These are phyloP conservation scores for Anisodus tanguticus DNA, from an alignment of 257 asterid genomes.

Conservation along the genomic window DNA sequence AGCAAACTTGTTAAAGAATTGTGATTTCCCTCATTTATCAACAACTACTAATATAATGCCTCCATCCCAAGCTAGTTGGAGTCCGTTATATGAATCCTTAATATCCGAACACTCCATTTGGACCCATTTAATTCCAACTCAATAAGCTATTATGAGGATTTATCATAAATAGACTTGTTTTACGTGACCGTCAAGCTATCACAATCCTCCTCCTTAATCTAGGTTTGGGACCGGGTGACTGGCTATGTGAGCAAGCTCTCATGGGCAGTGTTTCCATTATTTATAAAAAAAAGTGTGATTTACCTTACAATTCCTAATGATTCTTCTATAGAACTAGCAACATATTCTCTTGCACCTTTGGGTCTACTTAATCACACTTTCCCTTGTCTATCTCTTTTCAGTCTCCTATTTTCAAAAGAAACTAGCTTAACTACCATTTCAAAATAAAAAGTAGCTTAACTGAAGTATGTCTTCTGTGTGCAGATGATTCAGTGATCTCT, in stretches of 20 bases:
- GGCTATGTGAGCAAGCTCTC: background rate
- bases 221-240: background rate
- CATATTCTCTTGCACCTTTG: too few relatives aligned
- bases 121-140: background rate
- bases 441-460: background rate
- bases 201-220: background rate
- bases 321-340: too few relatives aligned
- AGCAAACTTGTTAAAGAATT: background rate
- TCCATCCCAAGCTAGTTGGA: background rate
- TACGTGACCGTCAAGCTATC: background rate
- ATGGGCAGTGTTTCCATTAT: background rate
- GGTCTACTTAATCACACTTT: too few relatives aligned
- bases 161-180: background rate
- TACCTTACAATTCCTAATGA: too few relatives aligned
- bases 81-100: background rate
- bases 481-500: slow-evolving; percentile 80
- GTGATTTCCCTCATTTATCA: slow-evolving; percentile 13
- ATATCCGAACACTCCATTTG: background rate
- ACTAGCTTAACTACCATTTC: background rate
- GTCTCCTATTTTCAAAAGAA: background rate
- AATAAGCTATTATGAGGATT: background rate
- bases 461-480: slow-evolving; percentile 36
- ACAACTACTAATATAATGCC: background rate
- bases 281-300: background rate
- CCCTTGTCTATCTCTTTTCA: slow-evolving; percentile 4